These are phyloP conservation scores for Corymbia citriodora DNA, from an alignment of 441 rosid species.

Conservation along the genomic window DNA sequence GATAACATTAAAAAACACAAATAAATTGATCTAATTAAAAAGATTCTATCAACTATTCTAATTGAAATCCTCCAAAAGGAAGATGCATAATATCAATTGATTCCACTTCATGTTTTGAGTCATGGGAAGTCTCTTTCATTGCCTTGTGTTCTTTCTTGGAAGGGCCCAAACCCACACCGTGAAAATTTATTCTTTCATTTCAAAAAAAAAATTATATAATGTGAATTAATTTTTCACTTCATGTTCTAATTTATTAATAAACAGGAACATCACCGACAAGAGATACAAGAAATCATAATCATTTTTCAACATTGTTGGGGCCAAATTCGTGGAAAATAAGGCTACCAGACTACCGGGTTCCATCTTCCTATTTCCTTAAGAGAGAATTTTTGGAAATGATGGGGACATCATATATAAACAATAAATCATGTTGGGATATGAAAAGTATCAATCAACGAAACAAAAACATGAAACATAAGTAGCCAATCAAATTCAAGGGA, in stretches of 20 bases:
- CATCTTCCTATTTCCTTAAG: neutral
- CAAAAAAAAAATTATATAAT: neutral
- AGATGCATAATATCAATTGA: neutral
- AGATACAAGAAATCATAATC: neutral
- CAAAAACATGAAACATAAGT: neutral
- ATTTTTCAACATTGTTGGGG: neutral
- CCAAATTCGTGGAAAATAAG: neutral
- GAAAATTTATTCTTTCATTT: neutral
- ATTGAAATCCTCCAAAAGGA: neutral
- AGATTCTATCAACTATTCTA: neutral
- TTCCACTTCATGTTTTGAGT: neutral
- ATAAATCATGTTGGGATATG: neutral
- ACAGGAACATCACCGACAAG: neutral
- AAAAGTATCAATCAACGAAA: neutral
- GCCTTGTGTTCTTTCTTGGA: neutral
- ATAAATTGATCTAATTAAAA: too few species aligned
- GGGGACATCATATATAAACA: neutral
- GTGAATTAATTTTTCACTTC: neutral
- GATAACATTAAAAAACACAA: too few species aligned
- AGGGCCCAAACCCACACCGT: fast-evolving
- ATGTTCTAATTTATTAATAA: neutral
- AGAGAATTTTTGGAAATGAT: neutral
- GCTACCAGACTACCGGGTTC: neutral
- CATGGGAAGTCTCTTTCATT: neutral
- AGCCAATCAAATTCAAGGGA: neutral